Percentiles rank a stretch among this genome's conserved stretches.
phyloP scores from a whole-genome alignment of 140 eudicot species.

The Anethum foeniculum region DNA sequence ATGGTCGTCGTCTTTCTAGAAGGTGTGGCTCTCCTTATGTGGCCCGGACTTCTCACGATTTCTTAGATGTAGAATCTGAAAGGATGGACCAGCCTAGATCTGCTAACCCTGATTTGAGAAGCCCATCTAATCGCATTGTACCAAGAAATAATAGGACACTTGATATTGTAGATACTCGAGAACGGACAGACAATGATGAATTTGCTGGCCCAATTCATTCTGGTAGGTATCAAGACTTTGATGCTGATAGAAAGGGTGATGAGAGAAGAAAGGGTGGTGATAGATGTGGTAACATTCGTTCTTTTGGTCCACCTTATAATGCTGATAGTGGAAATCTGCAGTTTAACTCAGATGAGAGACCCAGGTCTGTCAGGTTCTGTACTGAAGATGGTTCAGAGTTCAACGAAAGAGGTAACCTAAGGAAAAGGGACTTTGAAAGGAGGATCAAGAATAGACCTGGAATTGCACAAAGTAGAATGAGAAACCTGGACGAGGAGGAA shows the following conservation, averaged over 20 bases:
- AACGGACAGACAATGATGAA: constrained; percentile 25
- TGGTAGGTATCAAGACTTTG: constrained; percentile 28
- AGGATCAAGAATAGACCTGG: constrained; percentile 24
- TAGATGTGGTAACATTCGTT: constrained; percentile 20
- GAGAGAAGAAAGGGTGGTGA: constrained; percentile 40
- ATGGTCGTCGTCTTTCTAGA: constrained; percentile 24
- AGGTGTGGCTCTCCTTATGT: constrained; percentile 45
- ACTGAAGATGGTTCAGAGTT: constrained; percentile 35
- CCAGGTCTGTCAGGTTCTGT: constrained; percentile 35
- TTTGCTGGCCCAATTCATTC: constrained; percentile 28
- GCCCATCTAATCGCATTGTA: constrained; percentile 28
- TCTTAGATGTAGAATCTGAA: constrained; percentile 27
- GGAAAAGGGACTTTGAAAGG: constrained; percentile 41
- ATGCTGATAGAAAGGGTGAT: constrained; percentile 30
- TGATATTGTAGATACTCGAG: constrained; percentile 28
- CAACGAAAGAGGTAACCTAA: constrained; percentile 26
- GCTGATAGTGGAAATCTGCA: constrained; percentile 25
- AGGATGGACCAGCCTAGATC: constrained; percentile 25
- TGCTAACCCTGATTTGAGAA: constrained; percentile 22
- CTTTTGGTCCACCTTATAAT: constrained; percentile 31
- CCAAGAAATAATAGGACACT: constrained; percentile 30
- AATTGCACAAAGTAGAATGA: constrained; percentile 23
- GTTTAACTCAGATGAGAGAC: constrained; percentile 29
- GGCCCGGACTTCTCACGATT: constrained; percentile 19
- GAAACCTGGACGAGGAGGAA: constrained; percentile 33